Evolutionary conservation across 1,284 basidiomycete species (phyloP), one percentile per base, ranked within the genome.

Genomic region (Ustilago hordei): DNA sequence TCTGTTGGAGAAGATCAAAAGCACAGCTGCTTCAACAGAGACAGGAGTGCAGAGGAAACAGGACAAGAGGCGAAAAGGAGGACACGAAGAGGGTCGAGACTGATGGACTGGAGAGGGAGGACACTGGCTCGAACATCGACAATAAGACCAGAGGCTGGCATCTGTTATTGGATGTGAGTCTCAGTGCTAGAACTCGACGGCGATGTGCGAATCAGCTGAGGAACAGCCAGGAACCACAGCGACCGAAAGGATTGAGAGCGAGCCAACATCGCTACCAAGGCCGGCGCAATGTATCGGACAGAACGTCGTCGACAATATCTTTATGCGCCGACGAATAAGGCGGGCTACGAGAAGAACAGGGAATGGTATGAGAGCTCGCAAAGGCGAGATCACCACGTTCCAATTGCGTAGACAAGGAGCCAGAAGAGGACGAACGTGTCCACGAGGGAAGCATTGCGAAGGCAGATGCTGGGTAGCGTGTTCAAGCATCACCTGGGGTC

Each of bases 381-480:
- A 45, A 19, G 43, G 43, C 43, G 43, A 45, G 39, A 17, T 6
- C 39, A 19, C 19, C n/a, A 15, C 19, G 11, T 19, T 45, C 43
- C n/a, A 7, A 15, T 17, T 11, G 19, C 19, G 43, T n/a, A 11
- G 43, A 45, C 8, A 17, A 19, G n/a, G 11, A n/a, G n/a, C n/a
- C 11, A 19, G 43, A 11, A 45, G 48, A 50, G 28, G 48, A 50
- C 48, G 28, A 50, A 32, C 28, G 48, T 50, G 13, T 50, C 48
- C 48, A 17, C 13, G 35, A 35, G 31, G n/a, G 38, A 32, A 15
- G 62, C 67, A 60, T 47, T 54, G 58, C 62, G 19, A 23, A 13
- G 32, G 55, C 60, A 35, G 32, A 45, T 62, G 69, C 69, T 41
- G 17, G 56, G 64, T 59, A 71, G 55, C 64, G 60, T 62, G 32